Evolutionary conservation across 139 green algal genomes (phyloP).

Genomic region (Raphidocelis subcapitata): DNA sequence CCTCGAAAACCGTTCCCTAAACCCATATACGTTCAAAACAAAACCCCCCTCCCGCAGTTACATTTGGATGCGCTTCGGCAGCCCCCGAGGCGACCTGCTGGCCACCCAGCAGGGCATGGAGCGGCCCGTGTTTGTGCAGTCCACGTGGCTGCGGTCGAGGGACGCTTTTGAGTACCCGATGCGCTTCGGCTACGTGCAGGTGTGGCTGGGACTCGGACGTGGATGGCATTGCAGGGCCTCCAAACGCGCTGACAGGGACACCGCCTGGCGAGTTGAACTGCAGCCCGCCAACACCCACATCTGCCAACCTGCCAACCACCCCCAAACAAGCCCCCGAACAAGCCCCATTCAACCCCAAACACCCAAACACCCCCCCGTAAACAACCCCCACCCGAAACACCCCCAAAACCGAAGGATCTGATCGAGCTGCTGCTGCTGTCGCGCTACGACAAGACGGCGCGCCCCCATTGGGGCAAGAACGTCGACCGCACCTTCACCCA

Average conservation of each 20-base stretch:
- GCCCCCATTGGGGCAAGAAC: conserved; percentile 6
- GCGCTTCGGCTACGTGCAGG: background rate
- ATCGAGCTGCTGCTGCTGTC: background rate
- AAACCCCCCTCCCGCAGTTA: no score
- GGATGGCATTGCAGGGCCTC: no score
- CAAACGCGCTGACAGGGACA: background rate
- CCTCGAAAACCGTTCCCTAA: no score
- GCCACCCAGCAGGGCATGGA: conserved; percentile 9
- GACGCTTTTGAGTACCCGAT: background rate
- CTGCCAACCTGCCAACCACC: background rate
- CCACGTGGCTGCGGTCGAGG: conserved; percentile 7
- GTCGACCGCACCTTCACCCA: conserved; percentile 21
- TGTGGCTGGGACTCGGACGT: background rate
- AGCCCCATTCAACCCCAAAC: background rate
- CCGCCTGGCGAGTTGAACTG: background rate
- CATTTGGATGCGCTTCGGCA: conserved; percentile 14
- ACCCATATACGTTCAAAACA: no score
- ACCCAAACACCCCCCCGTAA: background rate
- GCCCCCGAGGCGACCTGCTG: background rate
- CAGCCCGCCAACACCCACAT: background rate
- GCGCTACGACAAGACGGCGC: background rate
- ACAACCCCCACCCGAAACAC: no score
- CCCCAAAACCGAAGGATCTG: background rate
- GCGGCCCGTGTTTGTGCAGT: conserved; percentile 20
- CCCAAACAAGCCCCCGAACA: no score